Percentiles rank a stretch among this genome's conserved stretches.
These are phyloP conservation scores for Yamadazyma sp. DNA, from an alignment of 1,139 yeast species.

Conservation along the genomic window DNA sequence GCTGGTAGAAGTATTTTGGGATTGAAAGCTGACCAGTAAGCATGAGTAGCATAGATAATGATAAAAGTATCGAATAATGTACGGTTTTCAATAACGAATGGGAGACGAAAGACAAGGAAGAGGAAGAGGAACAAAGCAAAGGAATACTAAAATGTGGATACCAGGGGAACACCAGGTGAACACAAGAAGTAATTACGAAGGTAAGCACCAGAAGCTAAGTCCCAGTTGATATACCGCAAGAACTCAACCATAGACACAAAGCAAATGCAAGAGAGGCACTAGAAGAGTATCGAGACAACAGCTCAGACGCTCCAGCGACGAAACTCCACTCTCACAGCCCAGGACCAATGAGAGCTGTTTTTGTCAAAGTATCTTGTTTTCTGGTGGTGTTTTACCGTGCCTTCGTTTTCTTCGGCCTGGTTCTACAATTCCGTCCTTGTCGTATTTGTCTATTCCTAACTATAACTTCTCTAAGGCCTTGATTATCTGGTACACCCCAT, in stretches of 20 bases:
- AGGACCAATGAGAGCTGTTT: too few species aligned
- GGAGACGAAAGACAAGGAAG: not conserved
- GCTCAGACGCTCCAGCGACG: too few species aligned
- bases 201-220: too few species aligned
- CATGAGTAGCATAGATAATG: not conserved
- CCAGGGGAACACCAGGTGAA: too few species aligned
- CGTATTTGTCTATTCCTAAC: not conserved
- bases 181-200: too few species aligned
- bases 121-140: not conserved
- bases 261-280: too few species aligned
- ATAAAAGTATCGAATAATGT: slow-evolving; percentile 1
- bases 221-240: too few species aligned
- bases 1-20: slow-evolving; percentile 77
- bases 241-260: too few species aligned
- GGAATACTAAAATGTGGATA: not conserved
- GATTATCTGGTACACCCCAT: slow-evolving; percentile 26
- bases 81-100: not conserved
- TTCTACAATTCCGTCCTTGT: not conserved
- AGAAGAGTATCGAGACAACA: too few species aligned
- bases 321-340: too few species aligned
- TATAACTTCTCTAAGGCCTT: slow-evolving; percentile 16
- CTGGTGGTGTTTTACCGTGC: not conserved
- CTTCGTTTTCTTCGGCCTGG: not conserved
- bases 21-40: slow-evolving; percentile 48
- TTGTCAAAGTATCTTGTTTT: too few species aligned